Evolutionary conservation across 768 basidiomycete species (phyloP).

Genomic region (Panus rudis): DNA sequence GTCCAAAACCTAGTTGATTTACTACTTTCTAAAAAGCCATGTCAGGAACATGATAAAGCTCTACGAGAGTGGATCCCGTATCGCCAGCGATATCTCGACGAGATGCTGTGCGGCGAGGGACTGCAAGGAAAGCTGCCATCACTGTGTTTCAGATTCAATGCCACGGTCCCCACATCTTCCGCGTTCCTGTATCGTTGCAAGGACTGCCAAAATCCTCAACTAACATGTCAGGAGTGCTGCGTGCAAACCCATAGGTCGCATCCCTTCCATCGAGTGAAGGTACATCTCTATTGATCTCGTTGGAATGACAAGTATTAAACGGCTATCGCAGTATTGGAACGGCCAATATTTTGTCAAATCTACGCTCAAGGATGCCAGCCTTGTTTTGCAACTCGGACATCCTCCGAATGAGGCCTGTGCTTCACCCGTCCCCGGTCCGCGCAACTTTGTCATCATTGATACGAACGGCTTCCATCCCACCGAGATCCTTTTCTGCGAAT

Average conservation of each 20-base stretch:
- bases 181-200: background rate
- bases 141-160: no score
- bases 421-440: background rate
- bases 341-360: slow-evolving; percentile 5
- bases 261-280: slow-evolving; percentile 15
- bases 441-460: background rate
- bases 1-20: no score
- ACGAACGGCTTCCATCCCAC: slow-evolving; percentile 1
- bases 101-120: slow-evolving; percentile 6
- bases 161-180: background rate
- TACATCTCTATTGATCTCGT: slow-evolving; percentile 3
- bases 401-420: background rate
- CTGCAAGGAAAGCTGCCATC: background rate
- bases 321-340: slow-evolving; percentile 13
- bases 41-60: slow-evolving; percentile 2
- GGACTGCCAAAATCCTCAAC: background rate
- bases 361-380: slow-evolving; percentile 8
- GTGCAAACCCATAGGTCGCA: slow-evolving; percentile 1
- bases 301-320: background rate
- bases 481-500: background rate
- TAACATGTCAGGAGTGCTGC: slow-evolving; percentile 8
- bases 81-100: background rate
- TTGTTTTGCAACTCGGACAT: background rate
- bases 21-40: no score
- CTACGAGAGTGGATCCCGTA: slow-evolving; percentile 1